These are phyloP conservation scores for Aciculosporium take DNA, from an alignment of 2,329 filamentous ascomycete genomes.

Conservation along the genomic window DNA sequence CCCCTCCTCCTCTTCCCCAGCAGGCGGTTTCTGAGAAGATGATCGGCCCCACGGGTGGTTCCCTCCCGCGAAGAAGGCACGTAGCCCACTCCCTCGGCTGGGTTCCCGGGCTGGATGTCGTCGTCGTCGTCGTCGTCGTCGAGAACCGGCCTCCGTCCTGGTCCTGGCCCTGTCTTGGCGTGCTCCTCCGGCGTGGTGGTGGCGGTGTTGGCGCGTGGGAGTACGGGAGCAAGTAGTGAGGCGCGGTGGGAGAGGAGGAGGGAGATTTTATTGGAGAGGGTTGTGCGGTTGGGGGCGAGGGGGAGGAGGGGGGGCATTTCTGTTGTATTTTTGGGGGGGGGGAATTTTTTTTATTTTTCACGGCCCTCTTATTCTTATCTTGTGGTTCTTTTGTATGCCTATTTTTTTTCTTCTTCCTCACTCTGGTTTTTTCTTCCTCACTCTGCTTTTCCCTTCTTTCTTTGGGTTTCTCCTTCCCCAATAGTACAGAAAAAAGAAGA, in stretches of 20 bases:
- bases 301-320: slow-evolving; percentile 14
- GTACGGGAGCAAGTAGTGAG: slow-evolving; percentile 16
- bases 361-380: no score
- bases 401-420: no score
- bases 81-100: slow-evolving; percentile 29
- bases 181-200: no score
- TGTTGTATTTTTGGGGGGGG: no score
- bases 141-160: slow-evolving; percentile 9
- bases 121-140: slow-evolving; percentile 1
- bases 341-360: neutral
- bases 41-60: slow-evolving; percentile 6
- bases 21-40: neutral
- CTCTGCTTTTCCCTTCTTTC: no score
- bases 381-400: no score
- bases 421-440: no score
- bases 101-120: no score
- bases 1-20: slow-evolving; percentile 11
- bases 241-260: slow-evolving; percentile 23
- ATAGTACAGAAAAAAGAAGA: no score
- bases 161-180: neutral
- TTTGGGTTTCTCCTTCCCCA: no score
- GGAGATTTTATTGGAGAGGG: slow-evolving; percentile 28
- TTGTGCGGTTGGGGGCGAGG: slow-evolving; percentile 22
- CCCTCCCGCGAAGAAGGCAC: slow-evolving; percentile 18
- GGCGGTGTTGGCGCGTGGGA: neutral